These are phyloP conservation scores for Dittrichia graveolens DNA, from an alignment of 129 eudicot species.

Conservation along the genomic window DNA sequence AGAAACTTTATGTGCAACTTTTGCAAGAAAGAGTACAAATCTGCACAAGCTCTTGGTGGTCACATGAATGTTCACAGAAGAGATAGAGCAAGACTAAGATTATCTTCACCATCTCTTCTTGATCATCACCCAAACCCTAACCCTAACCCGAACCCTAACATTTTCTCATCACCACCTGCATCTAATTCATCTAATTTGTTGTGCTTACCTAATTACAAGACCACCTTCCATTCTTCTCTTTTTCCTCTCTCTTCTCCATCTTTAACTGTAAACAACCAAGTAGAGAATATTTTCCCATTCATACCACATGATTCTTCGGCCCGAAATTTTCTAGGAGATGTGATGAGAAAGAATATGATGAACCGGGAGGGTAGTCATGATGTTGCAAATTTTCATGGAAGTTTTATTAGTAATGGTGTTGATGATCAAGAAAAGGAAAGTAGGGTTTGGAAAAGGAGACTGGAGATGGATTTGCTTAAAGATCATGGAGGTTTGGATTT, in stretches of 20 bases:
- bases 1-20: constrained; percentile 67
- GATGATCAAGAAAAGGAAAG: constrained; percentile 17
- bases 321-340: constrained; percentile 25
- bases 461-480: constrained; percentile 39
- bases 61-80: constrained; percentile 84
- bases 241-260: constrained; percentile 23
- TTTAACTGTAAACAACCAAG: constrained; percentile 11
- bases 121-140: constrained; percentile 32
- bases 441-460: constrained; percentile 47
- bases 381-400: constrained; percentile 9
- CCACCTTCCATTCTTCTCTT: constrained; percentile 23
- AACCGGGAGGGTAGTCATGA: constrained; percentile 21
- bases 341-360: constrained; percentile 28
- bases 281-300: constrained; percentile 22
- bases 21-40: constrained; percentile 67
- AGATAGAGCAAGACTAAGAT: constrained; percentile 64
- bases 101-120: constrained; percentile 33
- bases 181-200: neutral
- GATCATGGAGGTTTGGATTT: constrained; percentile 62
- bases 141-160: constrained; percentile 53
- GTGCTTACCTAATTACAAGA: constrained; percentile 29
- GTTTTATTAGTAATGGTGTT: neutral
- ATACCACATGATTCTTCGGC: constrained; percentile 5
- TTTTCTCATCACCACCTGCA: constrained; percentile 17
- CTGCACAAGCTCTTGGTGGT: constrained; percentile 92